Percentiles rank a stretch among this genome's conserved stretches.
These are phyloP conservation scores for Lippia alba DNA, from an alignment of 305 asterid genomes.

Conservation along the genomic window DNA sequence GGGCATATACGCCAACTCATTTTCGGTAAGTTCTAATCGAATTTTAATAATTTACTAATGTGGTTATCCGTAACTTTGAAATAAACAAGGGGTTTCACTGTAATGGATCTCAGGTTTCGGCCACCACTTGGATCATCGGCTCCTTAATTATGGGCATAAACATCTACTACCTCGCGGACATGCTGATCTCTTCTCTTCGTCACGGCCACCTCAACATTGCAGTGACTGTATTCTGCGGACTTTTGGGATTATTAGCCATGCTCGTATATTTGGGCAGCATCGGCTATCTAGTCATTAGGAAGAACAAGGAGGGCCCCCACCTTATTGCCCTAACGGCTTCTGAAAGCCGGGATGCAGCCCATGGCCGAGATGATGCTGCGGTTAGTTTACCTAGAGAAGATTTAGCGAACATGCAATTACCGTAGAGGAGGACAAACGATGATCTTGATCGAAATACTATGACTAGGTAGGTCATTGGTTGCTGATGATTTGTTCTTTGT, in stretches of 20 bases:
- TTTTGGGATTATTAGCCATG: constrained; percentile 68
- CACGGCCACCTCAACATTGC: constrained; percentile 50
- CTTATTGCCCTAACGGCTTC: constrained; percentile 64
- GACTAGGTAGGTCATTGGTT: background rate
- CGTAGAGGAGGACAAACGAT: constrained; percentile 52
- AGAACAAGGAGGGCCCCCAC: constrained; percentile 63
- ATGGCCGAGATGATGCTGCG: constrained; percentile 24
- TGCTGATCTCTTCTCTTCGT: constrained; percentile 60
- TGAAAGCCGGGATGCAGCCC: constrained; percentile 45
- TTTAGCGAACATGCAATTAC: constrained; percentile 78
- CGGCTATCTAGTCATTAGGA: constrained; percentile 63
- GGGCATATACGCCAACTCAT: constrained; percentile 79
- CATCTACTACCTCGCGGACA: constrained; percentile 71
- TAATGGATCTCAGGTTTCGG: constrained; percentile 51
- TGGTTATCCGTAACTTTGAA: no score
- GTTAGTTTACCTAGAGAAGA: constrained; percentile 69
- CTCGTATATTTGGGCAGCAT: constrained; percentile 70
- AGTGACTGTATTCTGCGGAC: constrained; percentile 61
- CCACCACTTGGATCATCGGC: constrained; percentile 80
- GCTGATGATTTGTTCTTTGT: background rate
- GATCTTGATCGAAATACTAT: constrained; percentile 44
- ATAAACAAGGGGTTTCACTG: no score
- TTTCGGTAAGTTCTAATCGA: constrained; percentile 48
- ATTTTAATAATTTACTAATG: background rate
- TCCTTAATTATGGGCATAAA: constrained; percentile 85